Percentiles rank a stretch among this genome's conserved stretches.
Evolutionary conservation across 2,329 filamentous ascomycete genomes (phyloP).

Genomic region (Alternaria dauci): DNA sequence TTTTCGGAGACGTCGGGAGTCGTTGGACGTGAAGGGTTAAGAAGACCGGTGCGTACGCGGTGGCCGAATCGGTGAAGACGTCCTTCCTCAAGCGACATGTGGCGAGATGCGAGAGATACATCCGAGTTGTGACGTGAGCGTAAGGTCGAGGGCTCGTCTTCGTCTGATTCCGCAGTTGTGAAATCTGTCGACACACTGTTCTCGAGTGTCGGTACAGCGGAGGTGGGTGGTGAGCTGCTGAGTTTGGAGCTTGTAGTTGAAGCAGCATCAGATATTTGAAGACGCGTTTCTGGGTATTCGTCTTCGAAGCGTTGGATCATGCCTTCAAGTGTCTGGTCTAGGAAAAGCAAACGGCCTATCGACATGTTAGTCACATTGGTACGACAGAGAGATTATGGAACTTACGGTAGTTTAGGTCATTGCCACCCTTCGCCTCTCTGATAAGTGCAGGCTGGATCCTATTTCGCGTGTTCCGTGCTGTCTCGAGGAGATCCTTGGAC

Average conservation of each 20-base stretch:
- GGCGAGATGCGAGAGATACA: constrained; percentile 72
- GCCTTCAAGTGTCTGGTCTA: constrained; percentile 85
- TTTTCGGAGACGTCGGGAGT: constrained; percentile 22
- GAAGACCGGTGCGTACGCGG: constrained; percentile 69
- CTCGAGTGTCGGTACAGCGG: constrained; percentile 40
- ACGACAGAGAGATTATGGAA: constrained; percentile 25
- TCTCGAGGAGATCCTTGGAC: constrained; percentile 87
- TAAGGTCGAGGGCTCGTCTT: constrained; percentile 55
- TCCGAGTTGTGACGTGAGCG: constrained; percentile 70
- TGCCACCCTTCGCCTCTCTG: constrained; percentile 73
- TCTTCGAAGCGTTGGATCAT: constrained; percentile 97
- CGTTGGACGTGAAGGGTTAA: constrained; percentile 51
- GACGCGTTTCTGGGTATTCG: constrained; percentile 89
- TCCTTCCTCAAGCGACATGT: constrained; percentile 73
- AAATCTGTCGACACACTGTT: constrained; percentile 37
- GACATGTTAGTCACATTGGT: constrained; percentile 26
- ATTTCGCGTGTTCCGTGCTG: constrained; percentile 85
- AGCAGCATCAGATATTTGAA: constrained; percentile 46
- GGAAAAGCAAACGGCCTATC: constrained; percentile 78
- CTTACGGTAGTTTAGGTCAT: constrained; percentile 81
- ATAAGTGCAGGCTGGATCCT: constrained; percentile 84
- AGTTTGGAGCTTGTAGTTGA: constrained; percentile 44
- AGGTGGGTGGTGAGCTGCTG: constrained; percentile 42
- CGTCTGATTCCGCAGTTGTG: constrained; percentile 49
- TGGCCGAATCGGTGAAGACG: constrained; percentile 74